A percentile compares a stretch with the other conserved stretches of the same genome.
These are phyloP conservation scores for Nakazawaea anatomiae DNA, from an alignment of 805 yeast genomes.

Conservation along the genomic window DNA sequence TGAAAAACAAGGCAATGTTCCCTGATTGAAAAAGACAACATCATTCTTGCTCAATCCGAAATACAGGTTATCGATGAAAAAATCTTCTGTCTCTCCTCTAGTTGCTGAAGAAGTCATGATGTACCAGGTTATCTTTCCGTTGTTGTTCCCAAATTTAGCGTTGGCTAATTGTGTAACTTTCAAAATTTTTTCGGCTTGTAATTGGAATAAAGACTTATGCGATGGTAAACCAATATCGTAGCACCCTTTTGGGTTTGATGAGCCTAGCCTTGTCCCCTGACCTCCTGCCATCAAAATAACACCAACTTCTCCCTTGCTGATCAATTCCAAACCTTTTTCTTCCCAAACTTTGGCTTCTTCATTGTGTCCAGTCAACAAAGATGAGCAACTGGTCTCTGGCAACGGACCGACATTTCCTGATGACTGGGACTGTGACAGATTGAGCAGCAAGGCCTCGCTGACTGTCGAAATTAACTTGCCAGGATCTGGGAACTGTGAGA, in stretches of 20 bases:
- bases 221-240: slow-evolving; percentile 84
- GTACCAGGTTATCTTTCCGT: slow-evolving; percentile 64
- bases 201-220: slow-evolving; percentile 75
- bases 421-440: slow-evolving; percentile 14
- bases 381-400: slow-evolving; percentile 50
- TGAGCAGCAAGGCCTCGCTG: slow-evolving; percentile 37
- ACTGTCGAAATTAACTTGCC: slow-evolving; percentile 33
- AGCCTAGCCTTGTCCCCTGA: slow-evolving; percentile 94
- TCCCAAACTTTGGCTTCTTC: slow-evolving; percentile 25
- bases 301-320: slow-evolving; percentile 71
- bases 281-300: slow-evolving; percentile 97
- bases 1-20: slow-evolving; percentile 86
- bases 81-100: slow-evolving; percentile 63
- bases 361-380: slow-evolving; percentile 26
- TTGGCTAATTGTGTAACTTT: slow-evolving; percentile 56
- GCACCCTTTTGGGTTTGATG: slow-evolving; percentile 90
- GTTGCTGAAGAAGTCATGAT: slow-evolving; percentile 96
- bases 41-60: slow-evolving; percentile 66
- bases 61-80: slow-evolving; percentile 52
- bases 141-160: slow-evolving; percentile 18
- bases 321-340: slow-evolving; percentile 57
- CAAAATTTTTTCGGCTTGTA: slow-evolving; percentile 83
- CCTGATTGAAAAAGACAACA: slow-evolving; percentile 85
- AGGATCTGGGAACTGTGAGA: slow-evolving; percentile 37
- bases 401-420: slow-evolving; percentile 36